Conservation (phyloP, 2,329 filamentous ascomycete species). For the Xylaria arbuscula region DNA sequence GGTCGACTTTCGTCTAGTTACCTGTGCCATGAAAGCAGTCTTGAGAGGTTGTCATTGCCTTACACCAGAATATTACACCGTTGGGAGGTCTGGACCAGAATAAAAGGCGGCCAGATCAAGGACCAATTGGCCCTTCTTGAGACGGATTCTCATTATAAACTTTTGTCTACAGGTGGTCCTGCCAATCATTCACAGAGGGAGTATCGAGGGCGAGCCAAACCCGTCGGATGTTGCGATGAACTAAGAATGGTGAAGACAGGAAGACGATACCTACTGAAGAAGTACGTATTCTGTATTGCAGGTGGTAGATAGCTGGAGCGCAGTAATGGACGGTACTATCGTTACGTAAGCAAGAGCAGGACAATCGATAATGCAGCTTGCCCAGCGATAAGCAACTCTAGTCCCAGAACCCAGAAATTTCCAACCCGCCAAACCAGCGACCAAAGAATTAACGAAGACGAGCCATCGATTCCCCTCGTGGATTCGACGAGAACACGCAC, state of each 20-base stretch:
- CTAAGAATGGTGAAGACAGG: neutral
- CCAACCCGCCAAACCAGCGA: neutral
- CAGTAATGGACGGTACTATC: neutral
- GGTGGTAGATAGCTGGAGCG: neutral
- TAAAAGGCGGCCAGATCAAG: neutral
- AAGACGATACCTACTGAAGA: neutral
- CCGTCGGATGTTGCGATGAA: neutral
- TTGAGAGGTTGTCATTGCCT: conserved; percentile 5
- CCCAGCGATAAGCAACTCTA: conserved; percentile 22
- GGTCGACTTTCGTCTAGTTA: neutral
- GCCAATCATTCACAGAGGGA: neutral
- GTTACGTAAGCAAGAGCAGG: too few species aligned
- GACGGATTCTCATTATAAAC: neutral
- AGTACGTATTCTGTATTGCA: neutral
- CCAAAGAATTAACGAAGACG: too few species aligned
- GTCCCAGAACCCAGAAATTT: conserved; percentile 29
- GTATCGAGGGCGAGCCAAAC: neutral
- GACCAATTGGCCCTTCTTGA: conserved; percentile 6
- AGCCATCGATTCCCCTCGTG: too few species aligned
- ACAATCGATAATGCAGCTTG: conserved; percentile 23
- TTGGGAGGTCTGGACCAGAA: conserved; percentile 4
- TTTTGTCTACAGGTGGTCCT: neutral
- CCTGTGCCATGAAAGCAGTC: neutral
- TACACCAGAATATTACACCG: neutral
- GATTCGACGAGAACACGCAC: neutral